A percentile compares a stretch with the other conserved stretches of the same genome.
These are phyloP conservation scores for Auriscalpium microsporum DNA, from an alignment of 768 basidiomycete genomes.

Conservation along the genomic window DNA sequence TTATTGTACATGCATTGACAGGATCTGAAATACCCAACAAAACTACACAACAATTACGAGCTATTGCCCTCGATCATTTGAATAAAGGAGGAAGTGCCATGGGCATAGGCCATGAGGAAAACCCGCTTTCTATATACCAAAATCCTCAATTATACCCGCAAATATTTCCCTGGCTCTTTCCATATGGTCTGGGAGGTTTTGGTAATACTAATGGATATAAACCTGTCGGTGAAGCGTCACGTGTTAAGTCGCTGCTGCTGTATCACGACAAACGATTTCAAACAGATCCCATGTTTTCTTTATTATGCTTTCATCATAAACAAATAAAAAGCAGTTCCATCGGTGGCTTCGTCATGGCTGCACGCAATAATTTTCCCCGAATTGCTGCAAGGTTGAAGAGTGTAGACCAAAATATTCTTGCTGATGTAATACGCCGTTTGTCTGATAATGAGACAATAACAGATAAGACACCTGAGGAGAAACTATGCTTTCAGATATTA, in stretches of 20 bases:
- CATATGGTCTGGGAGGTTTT: slow-evolving; percentile 31
- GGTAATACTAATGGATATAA: slow-evolving; percentile 11
- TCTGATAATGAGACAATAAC: not conserved
- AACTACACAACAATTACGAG: slow-evolving; percentile 5
- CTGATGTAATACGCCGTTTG: not conserved
- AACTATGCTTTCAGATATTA: slow-evolving; percentile 6
- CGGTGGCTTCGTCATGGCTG: slow-evolving; percentile 18
- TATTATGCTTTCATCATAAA: slow-evolving; percentile 31
- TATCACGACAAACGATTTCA: slow-evolving; percentile 36
- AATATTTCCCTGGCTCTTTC: slow-evolving; percentile 36
- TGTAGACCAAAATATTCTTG: slow-evolving; percentile 1
- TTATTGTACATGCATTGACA: slow-evolving; percentile 30
- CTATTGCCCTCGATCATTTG: slow-evolving; percentile 22
- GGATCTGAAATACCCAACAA: slow-evolving; percentile 15
- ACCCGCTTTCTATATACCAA: slow-evolving; percentile 24
- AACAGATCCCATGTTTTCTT: slow-evolving; percentile 27
- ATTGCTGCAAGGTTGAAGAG: slow-evolving; percentile 2
- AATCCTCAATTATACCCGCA: slow-evolving; percentile 29
- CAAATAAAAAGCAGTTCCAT: slow-evolving; percentile 25
- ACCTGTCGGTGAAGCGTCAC: slow-evolving; percentile 22
- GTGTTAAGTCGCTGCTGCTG: slow-evolving; percentile 21
- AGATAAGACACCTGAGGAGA: slow-evolving; percentile 6
- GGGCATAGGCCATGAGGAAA: slow-evolving; percentile 20
- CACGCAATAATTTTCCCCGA: slow-evolving; percentile 1
- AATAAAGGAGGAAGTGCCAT: slow-evolving; percentile 21